A percentile compares a stretch with the other conserved stretches of the same genome.
phyloP scores from a whole-genome alignment of 495 filamentous ascomycete genomes.

The Chaetomidium leptoderma region DNA sequence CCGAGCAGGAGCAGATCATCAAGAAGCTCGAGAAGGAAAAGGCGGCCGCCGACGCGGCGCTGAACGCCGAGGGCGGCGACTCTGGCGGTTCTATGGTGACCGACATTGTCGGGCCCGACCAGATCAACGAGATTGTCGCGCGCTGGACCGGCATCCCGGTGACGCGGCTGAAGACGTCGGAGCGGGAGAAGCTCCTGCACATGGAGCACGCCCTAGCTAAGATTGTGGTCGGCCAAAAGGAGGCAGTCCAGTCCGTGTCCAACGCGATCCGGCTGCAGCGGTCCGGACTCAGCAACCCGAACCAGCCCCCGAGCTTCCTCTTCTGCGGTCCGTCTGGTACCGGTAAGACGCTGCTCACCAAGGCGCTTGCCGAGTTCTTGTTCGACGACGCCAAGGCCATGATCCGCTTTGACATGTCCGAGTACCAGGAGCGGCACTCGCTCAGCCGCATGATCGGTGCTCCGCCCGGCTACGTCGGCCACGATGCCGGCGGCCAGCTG shows the following conservation, averaged over 20 bases:
- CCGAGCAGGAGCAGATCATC: constrained; percentile 79
- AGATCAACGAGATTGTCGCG: constrained; percentile 98
- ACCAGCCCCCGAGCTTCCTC: constrained; percentile 93
- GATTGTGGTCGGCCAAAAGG: constrained; percentile 86
- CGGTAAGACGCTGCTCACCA: constrained; percentile 94
- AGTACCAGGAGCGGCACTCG: constrained; percentile 96
- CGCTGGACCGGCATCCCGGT: constrained; percentile 97
- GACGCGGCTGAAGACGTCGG: constrained; percentile 84
- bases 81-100: constrained; percentile 68
- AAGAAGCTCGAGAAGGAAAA: constrained; percentile 76
- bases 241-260: constrained; percentile 89
- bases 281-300: constrained; percentile 88
- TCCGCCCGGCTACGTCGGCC: constrained; percentile 93
- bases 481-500: constrained; percentile 92
- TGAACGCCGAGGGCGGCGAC: constrained; percentile 56
- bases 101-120: constrained; percentile 91
- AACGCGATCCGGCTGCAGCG: constrained; percentile 94
- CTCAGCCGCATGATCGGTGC: constrained; percentile 97
- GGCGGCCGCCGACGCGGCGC: constrained; percentile 66
- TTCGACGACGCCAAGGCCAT: constrained; percentile 97
- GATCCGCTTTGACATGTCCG: constrained; percentile 99
- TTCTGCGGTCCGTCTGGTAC: constrained; percentile 98
- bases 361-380: constrained; percentile 93
- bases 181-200: constrained; percentile 92
- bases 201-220: constrained; percentile 86